Percentiles rank a stretch among this genome's conserved stretches.
These are phyloP conservation scores for Fomitopsis pinicola DNA, from an alignment of 1,284 basidiomycete genomes.

Conservation along the genomic window DNA sequence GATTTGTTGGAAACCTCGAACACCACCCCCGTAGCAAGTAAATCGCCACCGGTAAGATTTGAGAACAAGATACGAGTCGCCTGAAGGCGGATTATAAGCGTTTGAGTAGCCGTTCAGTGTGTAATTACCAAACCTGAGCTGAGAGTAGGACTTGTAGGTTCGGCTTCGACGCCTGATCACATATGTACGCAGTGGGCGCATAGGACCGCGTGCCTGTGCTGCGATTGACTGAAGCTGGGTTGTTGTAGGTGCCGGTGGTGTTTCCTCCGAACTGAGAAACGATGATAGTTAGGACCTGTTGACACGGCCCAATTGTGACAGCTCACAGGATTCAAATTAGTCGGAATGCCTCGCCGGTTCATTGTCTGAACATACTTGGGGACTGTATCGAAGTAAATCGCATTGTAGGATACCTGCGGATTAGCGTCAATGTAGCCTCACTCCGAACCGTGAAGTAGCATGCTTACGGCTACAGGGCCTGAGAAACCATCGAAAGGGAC, in stretches of 20 bases:
- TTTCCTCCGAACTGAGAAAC: constrained; percentile 1
- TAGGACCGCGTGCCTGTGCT: not conserved
- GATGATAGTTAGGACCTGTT: not conserved
- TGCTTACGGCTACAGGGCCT: too few species aligned
- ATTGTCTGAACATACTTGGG: not conserved
- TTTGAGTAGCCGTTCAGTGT: too few species aligned
- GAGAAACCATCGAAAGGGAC: not conserved
- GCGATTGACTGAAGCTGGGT: not conserved
- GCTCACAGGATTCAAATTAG: not conserved
- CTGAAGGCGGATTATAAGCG: not conserved
- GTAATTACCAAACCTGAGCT: not conserved
- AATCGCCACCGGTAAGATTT: not conserved
- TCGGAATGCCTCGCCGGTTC: not conserved
- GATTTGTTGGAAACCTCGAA: not conserved
- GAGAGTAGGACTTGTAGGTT: not conserved
- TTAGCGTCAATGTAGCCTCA: not conserved
- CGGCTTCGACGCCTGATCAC: not conserved
- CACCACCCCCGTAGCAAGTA: constrained; percentile 10
- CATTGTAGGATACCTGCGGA: not conserved
- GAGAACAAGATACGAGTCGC: not conserved
- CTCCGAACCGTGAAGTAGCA: too few species aligned
- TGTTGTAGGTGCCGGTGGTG: constrained; percentile 1
- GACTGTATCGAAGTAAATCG: not conserved
- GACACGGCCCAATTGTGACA: too few species aligned
- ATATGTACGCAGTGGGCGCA: not conserved